Evolutionary conservation across 208 protist species (phyloP), one percentile per base, ranked within the genome.

Genomic region (Entamoeba invadens): DNA sequence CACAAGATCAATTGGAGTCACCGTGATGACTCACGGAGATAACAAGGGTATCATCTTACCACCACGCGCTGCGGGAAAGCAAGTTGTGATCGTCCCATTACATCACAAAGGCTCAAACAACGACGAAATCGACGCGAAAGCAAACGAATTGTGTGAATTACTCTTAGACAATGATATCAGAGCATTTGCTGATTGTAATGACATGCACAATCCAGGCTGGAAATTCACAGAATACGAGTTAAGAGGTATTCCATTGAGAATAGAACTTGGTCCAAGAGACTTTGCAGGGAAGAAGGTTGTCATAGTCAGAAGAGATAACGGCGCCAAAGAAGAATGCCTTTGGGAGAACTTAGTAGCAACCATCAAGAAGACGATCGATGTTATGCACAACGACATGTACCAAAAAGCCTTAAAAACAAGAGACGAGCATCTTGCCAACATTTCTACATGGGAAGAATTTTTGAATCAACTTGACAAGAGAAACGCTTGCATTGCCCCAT

Each of bases 171-270:
- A 93, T 47, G 95, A 93, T 10, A 93, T 96, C 38, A 46, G 95
- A 18, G 31, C 31, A n/a, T 45, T 44, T 45, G 31, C 95, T 44
- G 95, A 96, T 91, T 92, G 95, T 92, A 31, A 95, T 45, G 31
- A 51, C n/a, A 72, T 91, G 46, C 18, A 68, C 8, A 77, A 46
- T 1, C 95, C 95, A 38, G 95, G 95, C 1, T 92, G 95, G 14
- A 96, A 96, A 92, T 96, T 94, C 25, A 96, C 93, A 94, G 93
- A 95, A 50, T 96, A 94, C 46, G 95, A 96, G 77, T 95, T 96
- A 94, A 96, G 96, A 93, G 96, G 96, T 46, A 94, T 96, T 51
- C 96, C 96, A 44, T 44, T 96, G 4, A 18, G 96, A 35, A 94
- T 96, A 21, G 96, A 96, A 77, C 8, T 96, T 35, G 96, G 96